Evolutionary conservation across 2,329 filamentous ascomycete species (phyloP), one percentile per base, ranked within the genome.

Genomic region (Monosporascus ibericus): DNA sequence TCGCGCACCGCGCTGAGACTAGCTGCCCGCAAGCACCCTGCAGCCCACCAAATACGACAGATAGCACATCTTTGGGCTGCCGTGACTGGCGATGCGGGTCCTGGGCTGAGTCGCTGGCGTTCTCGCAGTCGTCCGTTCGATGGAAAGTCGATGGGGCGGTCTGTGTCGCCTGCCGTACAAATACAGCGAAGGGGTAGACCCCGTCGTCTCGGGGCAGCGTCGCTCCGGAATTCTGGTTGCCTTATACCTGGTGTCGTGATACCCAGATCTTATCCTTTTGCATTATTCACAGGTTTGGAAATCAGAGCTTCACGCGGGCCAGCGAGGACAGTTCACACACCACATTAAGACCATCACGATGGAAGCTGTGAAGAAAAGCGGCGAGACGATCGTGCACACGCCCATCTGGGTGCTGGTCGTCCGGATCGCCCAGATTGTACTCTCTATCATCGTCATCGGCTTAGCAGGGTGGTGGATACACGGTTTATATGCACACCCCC

Each of bases 381-480:
- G 62, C 44, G 48, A 62, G 47, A 51, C 39, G 51, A 58, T 77
- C 52, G 70, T 77, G 52, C 57, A 64, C 36, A 70, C 74, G 22
- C 74, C 76, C 8, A 50, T 62, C 18, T 77, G 75, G 75, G 60
- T 78, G n/a, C 60, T 71, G 25, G 65, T 68, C 18, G 48, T 74
- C 24, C 72, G 74, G 9, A 65, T 68, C 17, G 55, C 70, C 39
- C 74, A 77, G 54, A 59, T 75, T 48, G 48, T 78, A 27, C 9
- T 78, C 15, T 67, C 73, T 2, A 36, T 79, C 38, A 57, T 75
- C 24, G 65, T 75, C 25, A 60, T 79, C n/a, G 74, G 60, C n/a
- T 60, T 76, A 39, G 65, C 73, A 3, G 75, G 61, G 1, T 62
- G 64, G 50, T 63, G 75, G 52, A 74, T 77, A 38, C 68, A 72